Evolutionary conservation across 805 yeast genomes (phyloP).

Genomic region (Grigorovia yakushimaensis): DNA sequence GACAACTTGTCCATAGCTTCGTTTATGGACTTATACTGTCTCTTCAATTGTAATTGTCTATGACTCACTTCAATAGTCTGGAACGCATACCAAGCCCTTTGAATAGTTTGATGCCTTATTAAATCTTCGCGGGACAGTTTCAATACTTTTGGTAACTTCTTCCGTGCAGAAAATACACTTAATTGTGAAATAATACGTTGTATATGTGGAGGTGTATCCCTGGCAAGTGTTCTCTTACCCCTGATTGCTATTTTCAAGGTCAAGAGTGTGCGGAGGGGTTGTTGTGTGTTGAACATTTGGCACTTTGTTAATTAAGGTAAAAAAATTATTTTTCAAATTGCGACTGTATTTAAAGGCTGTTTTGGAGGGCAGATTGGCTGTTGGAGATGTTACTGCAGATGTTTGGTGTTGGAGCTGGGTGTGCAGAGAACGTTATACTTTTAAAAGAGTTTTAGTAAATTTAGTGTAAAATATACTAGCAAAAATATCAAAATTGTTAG

Average conservation of each 20-base stretch:
- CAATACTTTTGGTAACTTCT: constrained; percentile 78
- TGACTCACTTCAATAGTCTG: constrained; percentile 42
- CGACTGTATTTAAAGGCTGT: not conserved
- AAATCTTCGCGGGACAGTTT: constrained; percentile 66
- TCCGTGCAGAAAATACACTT: constrained; percentile 75
- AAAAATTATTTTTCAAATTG: no score
- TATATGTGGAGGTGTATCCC: constrained; percentile 31
- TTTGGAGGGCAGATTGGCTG: no score
- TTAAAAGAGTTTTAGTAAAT: no score
- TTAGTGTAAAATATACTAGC: no score
- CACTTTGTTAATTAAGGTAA: not conserved
- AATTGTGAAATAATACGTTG: constrained; percentile 44
- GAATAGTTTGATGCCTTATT: constrained; percentile 73
- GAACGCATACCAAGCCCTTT: constrained; percentile 68
- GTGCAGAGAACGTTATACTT: no score
- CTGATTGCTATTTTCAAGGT: not conserved
- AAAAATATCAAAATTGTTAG: no score
- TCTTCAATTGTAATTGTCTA: constrained; percentile 34
- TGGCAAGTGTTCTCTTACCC: not conserved
- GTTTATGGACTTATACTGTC: constrained; percentile 57
- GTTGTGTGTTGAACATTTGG: not conserved
- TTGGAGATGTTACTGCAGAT: no score
- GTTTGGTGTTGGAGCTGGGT: no score
- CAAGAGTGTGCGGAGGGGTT: not conserved
- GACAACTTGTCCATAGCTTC: constrained; percentile 68